These are phyloP conservation scores for Rosa chinensis DNA, from an alignment of 306 rosid genomes.

Conservation along the genomic window DNA sequence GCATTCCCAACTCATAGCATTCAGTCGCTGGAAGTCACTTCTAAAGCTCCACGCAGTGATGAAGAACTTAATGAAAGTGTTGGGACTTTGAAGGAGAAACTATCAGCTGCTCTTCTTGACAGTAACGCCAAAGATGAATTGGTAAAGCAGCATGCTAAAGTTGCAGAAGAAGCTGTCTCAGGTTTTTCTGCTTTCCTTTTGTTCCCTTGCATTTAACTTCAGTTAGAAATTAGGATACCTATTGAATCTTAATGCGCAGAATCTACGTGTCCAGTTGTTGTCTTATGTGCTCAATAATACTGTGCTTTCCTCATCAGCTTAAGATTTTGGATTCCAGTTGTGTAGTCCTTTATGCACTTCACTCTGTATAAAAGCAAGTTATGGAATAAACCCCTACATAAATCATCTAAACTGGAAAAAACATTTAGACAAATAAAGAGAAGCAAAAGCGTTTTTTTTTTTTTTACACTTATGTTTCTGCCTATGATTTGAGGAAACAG, in stretches of 20 bases:
- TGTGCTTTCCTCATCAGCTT: neutral
- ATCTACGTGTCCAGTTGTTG: neutral
- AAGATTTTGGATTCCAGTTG: neutral
- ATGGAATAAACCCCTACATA: neutral
- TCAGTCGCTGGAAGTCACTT: conserved; percentile 65
- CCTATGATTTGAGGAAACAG: neutral
- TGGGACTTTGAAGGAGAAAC: conserved; percentile 50
- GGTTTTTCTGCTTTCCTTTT: conserved; percentile 42
- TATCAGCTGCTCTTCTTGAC: conserved; percentile 60
- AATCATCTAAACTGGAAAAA: neutral
- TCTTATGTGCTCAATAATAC: neutral
- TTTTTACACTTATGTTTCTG: neutral
- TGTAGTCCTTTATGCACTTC: neutral
- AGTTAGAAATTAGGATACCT: conserved; percentile 3
- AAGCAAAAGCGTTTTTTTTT: neutral
- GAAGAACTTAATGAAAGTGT: conserved; percentile 43
- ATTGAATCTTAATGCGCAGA: neutral
- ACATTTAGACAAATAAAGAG: neutral
- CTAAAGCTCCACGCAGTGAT: conserved; percentile 46
- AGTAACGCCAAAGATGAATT: conserved; percentile 69
- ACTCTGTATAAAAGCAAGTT: neutral
- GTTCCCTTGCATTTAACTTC: neutral
- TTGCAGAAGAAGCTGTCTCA: conserved; percentile 85
- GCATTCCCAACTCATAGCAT: conserved; percentile 48
- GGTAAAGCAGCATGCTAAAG: conserved; percentile 80